Evolutionary conservation across 2,329 filamentous ascomycete species (phyloP), one percentile per base, ranked within the genome.

Genomic region (Ophiostoma populinum): DNA sequence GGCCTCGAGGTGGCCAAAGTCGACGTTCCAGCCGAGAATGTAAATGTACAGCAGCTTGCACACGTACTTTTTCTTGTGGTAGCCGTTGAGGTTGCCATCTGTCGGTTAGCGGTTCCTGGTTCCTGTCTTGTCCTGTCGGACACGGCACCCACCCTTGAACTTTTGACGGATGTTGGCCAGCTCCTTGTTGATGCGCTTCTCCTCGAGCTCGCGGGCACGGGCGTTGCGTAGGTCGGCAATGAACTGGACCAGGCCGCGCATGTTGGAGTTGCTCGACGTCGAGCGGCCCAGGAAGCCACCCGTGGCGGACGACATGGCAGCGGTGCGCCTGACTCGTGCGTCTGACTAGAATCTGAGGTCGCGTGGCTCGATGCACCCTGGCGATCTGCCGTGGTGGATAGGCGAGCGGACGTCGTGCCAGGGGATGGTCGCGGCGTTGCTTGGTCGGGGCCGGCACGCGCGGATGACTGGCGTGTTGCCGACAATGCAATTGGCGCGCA

Each of bases 1-100:
- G 22, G 92, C 92, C 61, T 98, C 90, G 46, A 98, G 74, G 54
- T 98, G 90, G 37, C 90, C 90, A 56, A 98, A 98, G 56, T 95
- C 92, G 58, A 98, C 87, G 55, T 98, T 87, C 80, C 90, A 98
- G 32, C 90, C 90, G 45, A 98, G 71, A 41, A 98, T 98, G 57
- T 98, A 98, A 50, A 98, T 95, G 57, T 98, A 98, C 42, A 98
- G 67, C 46, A 98, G 73, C 75, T 98, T 98, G 81, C 90, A 98
- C 46, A 98, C 90, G 55, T 98, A 98, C 80, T 98, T 98, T 70
- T 98, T 98, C 67, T 92, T 94, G 65, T 94, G 85, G 54, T 98
- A 98, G 45, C 90, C 92, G 53, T 79, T 93, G 39, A 98, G 63
- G 52, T 70, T 90, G 44, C 85, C 86, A 55, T 90, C 81, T 75